Base-by-base conservation (phyloP, 345 rosid genomes). In the Passiflora organensis region DNA sequence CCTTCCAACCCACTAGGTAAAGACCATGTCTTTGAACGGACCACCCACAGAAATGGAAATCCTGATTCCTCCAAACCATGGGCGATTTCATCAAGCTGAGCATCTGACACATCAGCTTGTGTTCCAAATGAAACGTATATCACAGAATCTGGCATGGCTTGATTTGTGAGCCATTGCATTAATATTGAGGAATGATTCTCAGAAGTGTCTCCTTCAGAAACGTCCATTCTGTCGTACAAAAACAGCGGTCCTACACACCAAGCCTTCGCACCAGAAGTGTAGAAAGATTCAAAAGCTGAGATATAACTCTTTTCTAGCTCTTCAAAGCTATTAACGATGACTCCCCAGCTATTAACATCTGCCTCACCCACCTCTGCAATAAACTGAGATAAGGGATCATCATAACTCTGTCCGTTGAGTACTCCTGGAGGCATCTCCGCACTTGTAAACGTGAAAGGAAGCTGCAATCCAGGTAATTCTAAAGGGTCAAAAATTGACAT, bases 11-110 rank as follows among this genome's bases (percentile, higher is more conserved):
- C 51, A 11, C 11, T 1, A 1, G 56, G 55, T 1, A 53, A 48
- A 6, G 5, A 8, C 64, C 61, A 71, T 32, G 71, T 32, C 54
- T 48, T 51, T 37, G 72, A 61, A 0, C 65, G 61, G 1, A 57
- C 55, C 57, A 53, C 65, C 68, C 48, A 66, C 4, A 66, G 14
- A 21, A 66, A 66, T 0, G 43, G 47, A 19, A 17, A 24, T 1
- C 55, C 68, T 2, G 72, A 62, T 16, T 39, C 55, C 39, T 57
- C 62, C 24, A 62, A 44, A 11, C 65, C 72, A 5, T 13, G 49
- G 20, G 61, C 72, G 13, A 66, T 51, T 32, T 62, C 72, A 4
- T 71, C 64, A 4, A 65, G 47, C 16, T 72, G 58, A 19, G 56
- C 10, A 38, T 48, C 53, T 0, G 72, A 47, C 28, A 71, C 46